phyloP scores from a whole-genome alignment of 2,329 filamentous ascomycete genomes.

The Hypoxylon sp. region DNA sequence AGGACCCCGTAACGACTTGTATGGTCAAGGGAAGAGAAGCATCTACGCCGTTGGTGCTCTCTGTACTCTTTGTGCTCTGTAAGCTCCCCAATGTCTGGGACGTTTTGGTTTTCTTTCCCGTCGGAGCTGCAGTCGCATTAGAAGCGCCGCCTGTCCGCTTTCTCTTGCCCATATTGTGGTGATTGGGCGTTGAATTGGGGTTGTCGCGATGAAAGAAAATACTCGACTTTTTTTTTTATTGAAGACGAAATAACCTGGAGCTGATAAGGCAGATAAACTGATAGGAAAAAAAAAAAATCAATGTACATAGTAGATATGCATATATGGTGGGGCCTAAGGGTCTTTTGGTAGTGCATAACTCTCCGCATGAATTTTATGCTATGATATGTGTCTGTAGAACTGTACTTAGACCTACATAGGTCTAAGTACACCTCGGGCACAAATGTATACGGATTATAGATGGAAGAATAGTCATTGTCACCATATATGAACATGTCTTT shows the following conservation, averaged over 20 bases:
- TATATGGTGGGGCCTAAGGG: too few species aligned
- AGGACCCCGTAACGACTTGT: constrained; percentile 91
- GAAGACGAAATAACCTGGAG: background rate
- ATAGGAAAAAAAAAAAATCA: constrained; percentile 28
- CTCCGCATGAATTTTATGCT: too few species aligned
- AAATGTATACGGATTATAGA: too few species aligned
- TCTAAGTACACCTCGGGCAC: too few species aligned
- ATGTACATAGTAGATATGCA: constrained; percentile 1
- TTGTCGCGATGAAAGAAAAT: constrained; percentile 16
- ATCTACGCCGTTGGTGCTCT: constrained; percentile 23
- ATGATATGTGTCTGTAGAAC: too few species aligned
- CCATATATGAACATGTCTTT: background rate
- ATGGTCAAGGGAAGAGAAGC: constrained; percentile 62
- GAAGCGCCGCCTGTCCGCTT: constrained; percentile 52
- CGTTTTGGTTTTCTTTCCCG: constrained; percentile 40
- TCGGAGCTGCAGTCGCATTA: constrained; percentile 13
- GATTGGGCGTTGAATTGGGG: constrained; percentile 1
- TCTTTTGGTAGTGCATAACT: too few species aligned
- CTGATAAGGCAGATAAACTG: background rate
- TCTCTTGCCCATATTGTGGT: constrained; percentile 55
- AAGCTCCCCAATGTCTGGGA: too few species aligned
- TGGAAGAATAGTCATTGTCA: background rate
- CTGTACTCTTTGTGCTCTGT: constrained; percentile 7
- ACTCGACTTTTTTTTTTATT: background rate
- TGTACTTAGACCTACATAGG: too few species aligned